Evolutionary conservation across 139 green algal genomes (phyloP).

Genomic region (Coelastrella sp.): DNA sequence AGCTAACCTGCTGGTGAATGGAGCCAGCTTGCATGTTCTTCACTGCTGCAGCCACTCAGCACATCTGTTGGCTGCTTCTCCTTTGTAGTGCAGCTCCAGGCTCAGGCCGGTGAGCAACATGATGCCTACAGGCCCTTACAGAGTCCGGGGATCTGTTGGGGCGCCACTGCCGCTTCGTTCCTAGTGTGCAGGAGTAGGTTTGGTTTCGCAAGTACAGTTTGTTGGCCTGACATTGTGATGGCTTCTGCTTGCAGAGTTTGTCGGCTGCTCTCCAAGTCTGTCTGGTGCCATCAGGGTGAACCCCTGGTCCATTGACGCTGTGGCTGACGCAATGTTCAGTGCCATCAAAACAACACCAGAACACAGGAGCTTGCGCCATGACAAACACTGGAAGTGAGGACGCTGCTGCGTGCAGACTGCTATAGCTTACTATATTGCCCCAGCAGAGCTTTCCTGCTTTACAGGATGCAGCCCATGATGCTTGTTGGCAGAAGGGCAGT

Average conservation of each 20-base stretch:
- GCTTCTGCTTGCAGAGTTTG: slow-evolving; percentile 88
- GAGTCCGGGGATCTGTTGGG: too few species aligned
- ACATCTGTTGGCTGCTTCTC: too few species aligned
- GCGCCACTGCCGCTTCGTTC: too few species aligned
- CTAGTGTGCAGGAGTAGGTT: too few species aligned
- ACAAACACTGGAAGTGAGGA: slow-evolving; percentile 92
- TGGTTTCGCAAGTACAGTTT: too few species aligned
- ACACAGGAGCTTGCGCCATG: slow-evolving; percentile 80
- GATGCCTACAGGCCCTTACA: background rate
- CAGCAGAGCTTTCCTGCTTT: too few species aligned
- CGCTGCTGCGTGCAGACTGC: background rate
- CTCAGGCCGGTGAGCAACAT: background rate
- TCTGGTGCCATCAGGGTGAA: slow-evolving; percentile 97
- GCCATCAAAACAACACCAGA: slow-evolving; percentile 73
- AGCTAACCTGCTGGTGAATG: background rate
- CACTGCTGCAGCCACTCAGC: background rate
- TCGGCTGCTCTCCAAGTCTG: slow-evolving; percentile 96
- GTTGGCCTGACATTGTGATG: background rate
- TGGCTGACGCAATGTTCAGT: slow-evolving; percentile 92
- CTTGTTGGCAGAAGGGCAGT: too few species aligned
- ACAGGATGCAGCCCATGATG: too few species aligned
- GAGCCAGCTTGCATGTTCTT: background rate
- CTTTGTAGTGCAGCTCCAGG: too few species aligned
- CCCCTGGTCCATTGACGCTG: slow-evolving; percentile 93
- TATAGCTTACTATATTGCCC: too few species aligned